phyloP scores from a whole-genome alignment of 352 stramenopile species.

The Phytophthora cryptogea region DNA sequence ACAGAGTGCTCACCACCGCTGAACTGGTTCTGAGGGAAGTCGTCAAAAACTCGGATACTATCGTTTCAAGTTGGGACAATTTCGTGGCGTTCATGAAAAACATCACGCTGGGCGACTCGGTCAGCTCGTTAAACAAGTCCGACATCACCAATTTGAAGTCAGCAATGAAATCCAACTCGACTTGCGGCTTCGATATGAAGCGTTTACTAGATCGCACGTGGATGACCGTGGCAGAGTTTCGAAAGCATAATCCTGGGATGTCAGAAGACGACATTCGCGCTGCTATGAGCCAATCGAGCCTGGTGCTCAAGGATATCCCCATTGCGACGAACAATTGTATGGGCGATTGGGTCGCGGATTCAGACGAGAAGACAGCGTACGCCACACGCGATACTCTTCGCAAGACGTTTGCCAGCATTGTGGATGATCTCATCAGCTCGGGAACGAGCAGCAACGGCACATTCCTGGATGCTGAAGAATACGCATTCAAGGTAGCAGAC shows the following conservation, averaged over 20 bases:
- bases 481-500: slow-evolving; percentile 38
- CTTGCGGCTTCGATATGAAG: slow-evolving; percentile 30
- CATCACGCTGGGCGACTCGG: slow-evolving; percentile 18
- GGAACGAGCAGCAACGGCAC: slow-evolving; percentile 35
- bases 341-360: slow-evolving; percentile 27
- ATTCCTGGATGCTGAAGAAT: slow-evolving; percentile 30
- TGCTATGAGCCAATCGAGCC: slow-evolving; percentile 30
- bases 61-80: slow-evolving; percentile 31
- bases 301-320: slow-evolving; percentile 53
- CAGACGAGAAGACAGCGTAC: slow-evolving; percentile 26
- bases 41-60: slow-evolving; percentile 25
- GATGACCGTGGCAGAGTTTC: slow-evolving; percentile 28
- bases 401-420: slow-evolving; percentile 43
- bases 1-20: slow-evolving; percentile 35
- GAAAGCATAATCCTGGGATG: slow-evolving; percentile 22
- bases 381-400: slow-evolving; percentile 39
- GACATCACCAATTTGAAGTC: slow-evolving; percentile 23
- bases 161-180: slow-evolving; percentile 24
- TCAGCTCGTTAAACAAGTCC: slow-evolving; percentile 17
- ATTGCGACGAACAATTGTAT: slow-evolving; percentile 40
- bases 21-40: slow-evolving; percentile 35
- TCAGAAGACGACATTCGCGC: slow-evolving; percentile 27
- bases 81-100: slow-evolving; percentile 31
- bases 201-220: slow-evolving; percentile 26
- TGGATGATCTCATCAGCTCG: slow-evolving; percentile 41